Conservation (phyloP, 78 protist species). For the Paulinella micropora region DNA sequence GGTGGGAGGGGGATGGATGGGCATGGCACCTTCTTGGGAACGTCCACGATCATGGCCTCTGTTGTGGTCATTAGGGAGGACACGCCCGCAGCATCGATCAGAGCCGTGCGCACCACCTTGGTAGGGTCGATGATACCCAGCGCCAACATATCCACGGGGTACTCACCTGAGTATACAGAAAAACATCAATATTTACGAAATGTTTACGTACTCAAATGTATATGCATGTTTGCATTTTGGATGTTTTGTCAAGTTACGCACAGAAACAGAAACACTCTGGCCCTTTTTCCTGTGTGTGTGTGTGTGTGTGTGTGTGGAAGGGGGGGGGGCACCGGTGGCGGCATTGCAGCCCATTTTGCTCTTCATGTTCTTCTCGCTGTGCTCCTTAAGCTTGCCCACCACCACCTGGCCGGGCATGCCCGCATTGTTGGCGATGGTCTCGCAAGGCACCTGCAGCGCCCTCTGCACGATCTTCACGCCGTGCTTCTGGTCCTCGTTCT, state of each 20-base stretch:
- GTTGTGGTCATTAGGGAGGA: slow-evolving; percentile 83
- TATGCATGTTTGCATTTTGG: no score
- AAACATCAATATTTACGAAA: no score
- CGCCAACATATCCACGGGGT: slow-evolving; percentile 57
- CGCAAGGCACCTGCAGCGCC: slow-evolving; percentile 70
- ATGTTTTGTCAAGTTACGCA: no score
- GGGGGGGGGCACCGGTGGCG: neutral
- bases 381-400: slow-evolving; percentile 67
- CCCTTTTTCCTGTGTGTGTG: no score
- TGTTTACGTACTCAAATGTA: no score
- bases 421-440: slow-evolving; percentile 77
- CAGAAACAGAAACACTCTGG: no score
- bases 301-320: no score
- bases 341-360: neutral
- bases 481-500: slow-evolving; percentile 63
- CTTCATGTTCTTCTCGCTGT: slow-evolving; percentile 18
- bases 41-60: neutral
- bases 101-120: slow-evolving; percentile 69
- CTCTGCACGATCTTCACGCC: slow-evolving; percentile 74
- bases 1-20: neutral
- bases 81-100: slow-evolving; percentile 56
- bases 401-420: slow-evolving; percentile 88
- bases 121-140: slow-evolving; percentile 97
- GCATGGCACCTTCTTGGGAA: neutral
- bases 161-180: no score